Percentiles rank a stretch among this genome's conserved stretches.
Conservation (phyloP, 805 yeast species). For the Hyphopichia homilentoma region DNA sequence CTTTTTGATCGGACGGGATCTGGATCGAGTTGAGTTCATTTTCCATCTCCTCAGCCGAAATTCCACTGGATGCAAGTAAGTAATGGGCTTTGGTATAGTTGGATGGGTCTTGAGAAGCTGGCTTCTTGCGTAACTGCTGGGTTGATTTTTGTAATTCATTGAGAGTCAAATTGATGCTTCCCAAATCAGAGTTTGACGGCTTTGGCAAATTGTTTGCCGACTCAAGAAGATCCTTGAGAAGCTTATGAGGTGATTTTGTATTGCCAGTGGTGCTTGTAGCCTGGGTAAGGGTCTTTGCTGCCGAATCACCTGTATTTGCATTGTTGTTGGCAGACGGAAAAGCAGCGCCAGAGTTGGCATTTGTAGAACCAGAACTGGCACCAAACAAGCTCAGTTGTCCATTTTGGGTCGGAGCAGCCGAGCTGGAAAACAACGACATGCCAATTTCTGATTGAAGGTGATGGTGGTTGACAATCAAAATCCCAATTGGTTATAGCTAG, state of each 20-base stretch:
- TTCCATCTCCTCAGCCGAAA: conserved; percentile 81
- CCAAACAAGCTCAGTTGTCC: too few species aligned
- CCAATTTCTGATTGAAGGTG: too few species aligned
- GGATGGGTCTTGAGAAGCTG: conserved; percentile 27
- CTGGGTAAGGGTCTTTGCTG: conserved; percentile 1
- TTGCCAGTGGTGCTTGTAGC: conserved; percentile 4
- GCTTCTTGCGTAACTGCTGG: conserved; percentile 45
- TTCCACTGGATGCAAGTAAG: conserved; percentile 83
- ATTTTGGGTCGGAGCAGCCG: too few species aligned
- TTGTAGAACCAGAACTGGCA: not conserved
- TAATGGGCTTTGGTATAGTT: conserved; percentile 76
- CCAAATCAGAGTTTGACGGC: conserved; percentile 56
- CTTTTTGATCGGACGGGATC: conserved; percentile 5
- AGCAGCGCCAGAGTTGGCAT: conserved; percentile 1
- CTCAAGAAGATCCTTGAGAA: conserved; percentile 70
- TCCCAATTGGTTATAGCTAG: too few species aligned
- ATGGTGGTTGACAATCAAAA: too few species aligned
- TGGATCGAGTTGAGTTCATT: conserved; percentile 42
- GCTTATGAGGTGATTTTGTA: conserved; percentile 14
- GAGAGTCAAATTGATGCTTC: conserved; percentile 76
- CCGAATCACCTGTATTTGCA: conserved; percentile 4
- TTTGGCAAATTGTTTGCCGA: conserved; percentile 73
- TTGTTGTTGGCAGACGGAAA: conserved; percentile 2
- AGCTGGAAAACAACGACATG: too few species aligned
- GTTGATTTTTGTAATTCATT: conserved; percentile 74